phyloP scores from a whole-genome alignment of 2,329 filamentous ascomycete genomes.

The Aspergillus aculeatinus region DNA sequence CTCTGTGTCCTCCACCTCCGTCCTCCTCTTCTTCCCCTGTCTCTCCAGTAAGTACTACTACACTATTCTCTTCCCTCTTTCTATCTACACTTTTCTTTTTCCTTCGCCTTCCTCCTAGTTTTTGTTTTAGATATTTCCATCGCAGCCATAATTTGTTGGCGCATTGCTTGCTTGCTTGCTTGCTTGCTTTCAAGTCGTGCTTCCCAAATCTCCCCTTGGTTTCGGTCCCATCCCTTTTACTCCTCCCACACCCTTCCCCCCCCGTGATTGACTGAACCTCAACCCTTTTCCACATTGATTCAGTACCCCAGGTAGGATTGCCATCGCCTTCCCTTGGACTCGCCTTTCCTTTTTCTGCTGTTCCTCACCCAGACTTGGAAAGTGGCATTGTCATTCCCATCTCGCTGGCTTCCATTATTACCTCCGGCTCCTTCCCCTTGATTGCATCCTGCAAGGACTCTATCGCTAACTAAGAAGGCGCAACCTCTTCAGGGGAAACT shows the following conservation, averaged over 20 bases:
- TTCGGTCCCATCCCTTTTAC: conserved; percentile 4
- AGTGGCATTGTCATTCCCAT: conserved; percentile 11
- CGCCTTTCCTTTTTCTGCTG: conserved; percentile 5
- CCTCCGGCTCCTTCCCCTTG: conserved; percentile 13
- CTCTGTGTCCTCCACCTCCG: background rate
- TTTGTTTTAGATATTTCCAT: conserved; percentile 10
- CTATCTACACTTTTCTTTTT: conserved; percentile 19
- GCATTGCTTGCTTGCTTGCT: background rate
- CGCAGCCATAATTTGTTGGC: background rate
- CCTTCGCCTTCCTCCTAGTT: conserved; percentile 14
- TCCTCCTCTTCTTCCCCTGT: background rate
- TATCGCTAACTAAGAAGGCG: conserved; percentile 24
- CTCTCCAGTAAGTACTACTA: background rate
- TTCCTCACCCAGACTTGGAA: conserved; percentile 9
- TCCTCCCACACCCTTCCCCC: conserved; percentile 2
- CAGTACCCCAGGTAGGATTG: conserved; percentile 16
- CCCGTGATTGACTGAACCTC: conserved; percentile 10
- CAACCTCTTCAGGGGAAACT: conserved; percentile 29
- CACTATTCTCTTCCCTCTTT: conserved; percentile 17
- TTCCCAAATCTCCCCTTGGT: conserved; percentile 13
- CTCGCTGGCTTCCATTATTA: conserved; percentile 6
- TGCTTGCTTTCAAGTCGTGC: background rate
- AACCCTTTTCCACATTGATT: conserved; percentile 14
- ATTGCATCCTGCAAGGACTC: conserved; percentile 19
- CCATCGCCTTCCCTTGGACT: background rate